A percentile compares a stretch with the other conserved stretches of the same genome.
Conservation (phyloP, 2,329 filamentous ascomycete species). For the Microdochium paspali region DNA sequence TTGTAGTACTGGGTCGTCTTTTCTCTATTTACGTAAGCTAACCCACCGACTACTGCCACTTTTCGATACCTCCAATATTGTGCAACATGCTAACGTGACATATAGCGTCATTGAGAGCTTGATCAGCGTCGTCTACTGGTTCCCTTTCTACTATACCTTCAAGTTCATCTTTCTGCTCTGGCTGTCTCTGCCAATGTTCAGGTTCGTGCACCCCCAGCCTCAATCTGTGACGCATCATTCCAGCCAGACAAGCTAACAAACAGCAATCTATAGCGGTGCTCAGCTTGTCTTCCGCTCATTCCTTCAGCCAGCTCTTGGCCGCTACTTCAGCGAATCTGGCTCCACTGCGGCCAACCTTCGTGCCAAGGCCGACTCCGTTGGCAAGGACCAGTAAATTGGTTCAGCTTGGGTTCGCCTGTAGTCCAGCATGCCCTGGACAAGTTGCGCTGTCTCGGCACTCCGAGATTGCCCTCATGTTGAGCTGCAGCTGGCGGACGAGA, state of each 20-base stretch:
- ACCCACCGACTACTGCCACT: background rate
- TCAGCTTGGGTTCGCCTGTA: background rate
- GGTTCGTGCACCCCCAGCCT: constrained; percentile 48
- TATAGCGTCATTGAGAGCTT: constrained; percentile 67
- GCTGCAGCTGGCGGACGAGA: background rate
- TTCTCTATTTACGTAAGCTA: constrained; percentile 60
- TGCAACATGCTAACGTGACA: no score
- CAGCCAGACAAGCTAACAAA: constrained; percentile 1
- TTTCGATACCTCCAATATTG: constrained; percentile 3
- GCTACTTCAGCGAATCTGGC: constrained; percentile 68
- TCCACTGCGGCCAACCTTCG: constrained; percentile 82
- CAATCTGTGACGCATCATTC: background rate
- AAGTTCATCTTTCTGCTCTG: constrained; percentile 97
- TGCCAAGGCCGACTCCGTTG: constrained; percentile 71
- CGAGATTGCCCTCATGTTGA: background rate
- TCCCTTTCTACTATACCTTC: constrained; percentile 99
- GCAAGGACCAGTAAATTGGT: constrained; percentile 54
- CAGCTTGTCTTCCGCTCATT: constrained; percentile 96
- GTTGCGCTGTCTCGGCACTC: background rate
- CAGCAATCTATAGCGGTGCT: constrained; percentile 59
- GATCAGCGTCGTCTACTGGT: constrained; percentile 83
- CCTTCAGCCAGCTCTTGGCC: constrained; percentile 81
- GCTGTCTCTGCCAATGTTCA: constrained; percentile 92
- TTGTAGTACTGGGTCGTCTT: constrained; percentile 90
- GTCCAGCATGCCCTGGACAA: background rate